phyloP scores from a whole-genome alignment of 352 stramenopile genomes.

The Globisporangium nagaii region DNA sequence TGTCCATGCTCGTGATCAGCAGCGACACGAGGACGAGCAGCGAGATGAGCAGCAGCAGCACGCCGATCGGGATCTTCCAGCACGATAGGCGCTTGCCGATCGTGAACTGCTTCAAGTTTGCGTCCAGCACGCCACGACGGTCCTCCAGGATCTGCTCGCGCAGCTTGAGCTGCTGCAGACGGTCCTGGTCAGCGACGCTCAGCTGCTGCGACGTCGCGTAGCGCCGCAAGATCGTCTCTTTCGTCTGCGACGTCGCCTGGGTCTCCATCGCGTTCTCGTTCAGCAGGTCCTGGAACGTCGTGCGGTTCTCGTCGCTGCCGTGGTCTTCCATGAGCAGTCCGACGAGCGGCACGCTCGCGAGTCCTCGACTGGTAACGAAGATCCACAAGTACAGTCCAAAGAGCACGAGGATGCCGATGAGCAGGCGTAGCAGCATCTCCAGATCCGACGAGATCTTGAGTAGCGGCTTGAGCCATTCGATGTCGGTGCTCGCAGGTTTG shows the following conservation, averaged over 20 bases:
- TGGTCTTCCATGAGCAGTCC: slow-evolving; percentile 78
- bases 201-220: slow-evolving; percentile 62
- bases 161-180: slow-evolving; percentile 65
- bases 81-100: slow-evolving; percentile 34
- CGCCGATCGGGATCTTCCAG: slow-evolving; percentile 70
- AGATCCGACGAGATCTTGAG: slow-evolving; percentile 72
- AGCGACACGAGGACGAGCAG: slow-evolving; percentile 68
- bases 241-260: slow-evolving; percentile 58
- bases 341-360: slow-evolving; percentile 70
- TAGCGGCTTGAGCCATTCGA: slow-evolving; percentile 81
- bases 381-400: slow-evolving; percentile 79
- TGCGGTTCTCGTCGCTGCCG: slow-evolving; percentile 54
- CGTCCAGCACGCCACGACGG: slow-evolving; percentile 57
- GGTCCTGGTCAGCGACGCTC: slow-evolving; percentile 64
- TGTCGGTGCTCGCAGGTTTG: slow-evolving; percentile 66
- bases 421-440: slow-evolving; percentile 59
- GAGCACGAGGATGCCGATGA: slow-evolving; percentile 69
- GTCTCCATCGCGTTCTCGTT: slow-evolving; percentile 72
- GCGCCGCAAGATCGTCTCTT: slow-evolving; percentile 61
- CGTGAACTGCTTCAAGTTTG: slow-evolving; percentile 55
- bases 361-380: slow-evolving; percentile 55
- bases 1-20: slow-evolving; percentile 76
- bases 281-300: slow-evolving; percentile 69
- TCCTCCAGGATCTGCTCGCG: slow-evolving; percentile 65
- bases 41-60: slow-evolving; percentile 52